These are phyloP conservation scores for Cladosporium austrohemisphaericum DNA, from an alignment of 2,329 filamentous ascomycete genomes.

Conservation along the genomic window DNA sequence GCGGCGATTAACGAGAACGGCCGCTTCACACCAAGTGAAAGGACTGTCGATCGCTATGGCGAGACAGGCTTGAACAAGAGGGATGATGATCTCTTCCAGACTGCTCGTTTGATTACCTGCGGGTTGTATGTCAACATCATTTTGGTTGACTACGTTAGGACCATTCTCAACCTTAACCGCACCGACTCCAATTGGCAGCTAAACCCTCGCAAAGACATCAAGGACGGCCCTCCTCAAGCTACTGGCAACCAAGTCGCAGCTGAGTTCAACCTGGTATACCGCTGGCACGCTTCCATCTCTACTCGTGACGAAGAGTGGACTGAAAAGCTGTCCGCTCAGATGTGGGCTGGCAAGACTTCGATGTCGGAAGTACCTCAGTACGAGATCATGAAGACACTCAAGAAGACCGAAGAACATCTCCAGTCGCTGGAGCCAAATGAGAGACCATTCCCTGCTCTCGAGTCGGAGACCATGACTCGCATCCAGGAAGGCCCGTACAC, in stretches of 20 bases:
- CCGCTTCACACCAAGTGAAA: constrained; percentile 69
- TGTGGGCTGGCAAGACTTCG: constrained; percentile 21
- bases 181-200: constrained; percentile 44
- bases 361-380: constrained; percentile 22
- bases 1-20: constrained; percentile 81
- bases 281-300: constrained; percentile 48
- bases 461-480: constrained; percentile 29
- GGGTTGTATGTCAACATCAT: constrained; percentile 54
- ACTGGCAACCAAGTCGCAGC: constrained; percentile 50
- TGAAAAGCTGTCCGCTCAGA: constrained; percentile 35
- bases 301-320: constrained; percentile 46
- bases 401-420: constrained; percentile 27
- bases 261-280: constrained; percentile 54
- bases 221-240: constrained; percentile 33
- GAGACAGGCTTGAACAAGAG: constrained; percentile 32
- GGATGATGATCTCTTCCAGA: constrained; percentile 51
- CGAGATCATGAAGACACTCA: constrained; percentile 30
- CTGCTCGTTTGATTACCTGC: constrained; percentile 49
- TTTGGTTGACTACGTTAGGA: constrained; percentile 52
- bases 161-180: constrained; percentile 47
- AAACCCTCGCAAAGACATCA: constrained; percentile 40
- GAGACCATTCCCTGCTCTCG: constrained; percentile 33
- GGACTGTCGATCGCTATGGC: constrained; percentile 34
- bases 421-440: constrained; percentile 28
- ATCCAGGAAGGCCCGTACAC: constrained; percentile 36